Evolutionary conservation across 2,329 filamentous ascomycete species (phyloP).

Genomic region (Cladobotryum protrusum): DNA sequence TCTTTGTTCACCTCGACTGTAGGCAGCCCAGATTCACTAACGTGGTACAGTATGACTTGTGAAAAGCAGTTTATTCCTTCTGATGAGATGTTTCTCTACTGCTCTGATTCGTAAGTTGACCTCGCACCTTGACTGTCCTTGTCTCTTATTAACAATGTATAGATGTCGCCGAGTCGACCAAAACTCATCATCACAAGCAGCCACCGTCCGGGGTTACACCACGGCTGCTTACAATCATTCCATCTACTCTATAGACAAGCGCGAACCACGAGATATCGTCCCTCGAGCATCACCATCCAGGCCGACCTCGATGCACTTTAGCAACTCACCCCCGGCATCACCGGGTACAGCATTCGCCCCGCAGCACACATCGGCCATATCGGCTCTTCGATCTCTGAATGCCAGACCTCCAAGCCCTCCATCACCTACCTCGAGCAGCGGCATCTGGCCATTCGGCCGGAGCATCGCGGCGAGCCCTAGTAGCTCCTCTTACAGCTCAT

Average conservation of each 20-base stretch:
- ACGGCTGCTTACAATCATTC: slow-evolving; percentile 30
- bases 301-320: slow-evolving; percentile 49
- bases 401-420: slow-evolving; percentile 50
- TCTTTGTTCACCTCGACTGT: slow-evolving; percentile 15
- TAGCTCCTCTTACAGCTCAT: slow-evolving; percentile 33
- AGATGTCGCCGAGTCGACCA: slow-evolving; percentile 53
- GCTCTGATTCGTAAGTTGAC: slow-evolving; percentile 53
- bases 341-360: slow-evolving; percentile 28
- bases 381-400: slow-evolving; percentile 49
- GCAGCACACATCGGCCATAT: slow-evolving; percentile 46
- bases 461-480: slow-evolving; percentile 47
- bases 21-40: slow-evolving; percentile 13
- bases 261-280: slow-evolving; percentile 56
- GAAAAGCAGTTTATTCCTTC: slow-evolving; percentile 59
- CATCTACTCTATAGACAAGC: slow-evolving; percentile 38
- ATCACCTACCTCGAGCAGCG: slow-evolving; percentile 40
- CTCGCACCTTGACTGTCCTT: background rate
- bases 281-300: slow-evolving; percentile 58
- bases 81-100: slow-evolving; percentile 54
- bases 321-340: slow-evolving; percentile 45
- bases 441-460: slow-evolving; percentile 50
- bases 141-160: slow-evolving; percentile 17
- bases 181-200: slow-evolving; percentile 26
- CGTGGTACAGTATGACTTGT: slow-evolving; percentile 52
- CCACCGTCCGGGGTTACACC: slow-evolving; percentile 26